Percentiles rank a stretch among this genome's conserved stretches.
Conservation (phyloP, 169 alveolate species). For the Plasmodium adleri region DNA sequence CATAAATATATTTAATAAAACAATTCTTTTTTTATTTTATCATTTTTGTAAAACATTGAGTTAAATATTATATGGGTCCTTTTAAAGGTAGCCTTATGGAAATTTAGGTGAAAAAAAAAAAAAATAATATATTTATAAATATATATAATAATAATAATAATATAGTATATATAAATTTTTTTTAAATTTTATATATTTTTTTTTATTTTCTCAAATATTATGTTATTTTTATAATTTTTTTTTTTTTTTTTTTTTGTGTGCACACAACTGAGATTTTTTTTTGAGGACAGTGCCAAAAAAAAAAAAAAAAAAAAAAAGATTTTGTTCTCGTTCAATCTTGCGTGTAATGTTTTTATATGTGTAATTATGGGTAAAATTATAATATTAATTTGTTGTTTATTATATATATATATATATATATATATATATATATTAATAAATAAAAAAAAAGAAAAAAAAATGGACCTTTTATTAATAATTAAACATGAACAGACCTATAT, state of each 20-base stretch:
- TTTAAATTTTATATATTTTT: neutral
- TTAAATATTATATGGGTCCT: no score
- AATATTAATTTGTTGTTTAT: no score
- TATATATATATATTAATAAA: no score
- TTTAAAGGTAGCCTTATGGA: no score
- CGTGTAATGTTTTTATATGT: neutral
- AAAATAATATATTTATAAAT: neutral
- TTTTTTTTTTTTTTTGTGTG: constrained; percentile 1
- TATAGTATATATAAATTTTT: neutral
- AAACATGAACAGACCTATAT: no score
- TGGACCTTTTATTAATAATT: no score
- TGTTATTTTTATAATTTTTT: neutral
- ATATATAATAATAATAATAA: neutral
- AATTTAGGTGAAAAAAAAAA: constrained; percentile 17
- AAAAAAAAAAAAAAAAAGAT: neutral
- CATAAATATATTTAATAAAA: no score
- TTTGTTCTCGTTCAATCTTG: neutral
- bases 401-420: no score
- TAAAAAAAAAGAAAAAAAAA: no score
- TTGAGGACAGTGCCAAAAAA: neutral
- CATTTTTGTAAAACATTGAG: no score
- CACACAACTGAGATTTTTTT: neutral
- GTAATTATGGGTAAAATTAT: no score
- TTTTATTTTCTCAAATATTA: neutral
- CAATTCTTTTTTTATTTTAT: no score